Conservation (phyloP, 2,329 filamentous ascomycete species). For the Cytospora schulzeri region DNA sequence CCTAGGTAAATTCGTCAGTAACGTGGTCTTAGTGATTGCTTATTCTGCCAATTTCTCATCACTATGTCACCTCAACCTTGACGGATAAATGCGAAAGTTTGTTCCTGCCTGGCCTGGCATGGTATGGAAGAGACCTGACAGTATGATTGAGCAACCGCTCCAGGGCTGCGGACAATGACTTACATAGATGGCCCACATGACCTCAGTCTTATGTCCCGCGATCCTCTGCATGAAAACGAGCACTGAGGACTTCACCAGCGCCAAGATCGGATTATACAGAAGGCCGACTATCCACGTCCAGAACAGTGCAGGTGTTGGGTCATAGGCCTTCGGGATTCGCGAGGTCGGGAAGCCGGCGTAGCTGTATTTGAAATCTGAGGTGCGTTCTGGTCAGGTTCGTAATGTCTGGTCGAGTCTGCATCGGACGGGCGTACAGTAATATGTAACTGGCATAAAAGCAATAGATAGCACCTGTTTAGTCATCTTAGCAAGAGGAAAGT, state of each 20-base stretch:
- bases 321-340: neutral
- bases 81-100: no score
- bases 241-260: neutral
- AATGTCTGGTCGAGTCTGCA: fast-evolving
- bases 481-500: no score
- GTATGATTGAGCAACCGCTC: no score
- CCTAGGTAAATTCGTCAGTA: neutral
- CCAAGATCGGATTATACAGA: constrained; percentile 1
- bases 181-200: neutral
- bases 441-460: neutral
- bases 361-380: constrained; percentile 3
- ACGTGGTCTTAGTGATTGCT: no score
- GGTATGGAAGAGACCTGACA: no score
- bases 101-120: no score
- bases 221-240: constrained; percentile 5
- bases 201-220: neutral
- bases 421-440: neutral
- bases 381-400: neutral
- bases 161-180: neutral
- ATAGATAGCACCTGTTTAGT: neutral
- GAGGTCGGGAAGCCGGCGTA: neutral
- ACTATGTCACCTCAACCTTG: no score
- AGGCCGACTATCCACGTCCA: neutral
- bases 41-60: no score
- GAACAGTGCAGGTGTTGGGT: neutral